These are phyloP conservation scores for Candida schatavii DNA, from an alignment of 805 yeast species.

Conservation along the genomic window DNA sequence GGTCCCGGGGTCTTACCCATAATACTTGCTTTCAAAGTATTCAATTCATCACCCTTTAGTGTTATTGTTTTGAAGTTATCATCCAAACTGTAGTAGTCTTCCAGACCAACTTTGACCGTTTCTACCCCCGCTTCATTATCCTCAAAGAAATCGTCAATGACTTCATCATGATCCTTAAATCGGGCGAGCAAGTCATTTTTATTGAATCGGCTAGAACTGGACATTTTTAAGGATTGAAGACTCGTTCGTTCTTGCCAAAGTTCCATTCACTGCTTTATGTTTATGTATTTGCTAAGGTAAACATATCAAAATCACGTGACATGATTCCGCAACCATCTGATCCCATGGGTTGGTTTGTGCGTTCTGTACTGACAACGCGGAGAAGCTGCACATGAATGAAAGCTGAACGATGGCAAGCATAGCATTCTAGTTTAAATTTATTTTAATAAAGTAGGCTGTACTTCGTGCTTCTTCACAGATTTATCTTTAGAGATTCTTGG, in stretches of 20 bases:
- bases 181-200: slow-evolving; percentile 20
- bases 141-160: slow-evolving; percentile 25
- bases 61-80: slow-evolving; percentile 27
- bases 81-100: slow-evolving; percentile 10
- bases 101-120: not conserved
- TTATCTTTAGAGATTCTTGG: too few relatives aligned
- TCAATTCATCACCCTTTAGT: slow-evolving; percentile 5
- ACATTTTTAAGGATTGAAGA: too few relatives aligned
- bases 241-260: too few relatives aligned
- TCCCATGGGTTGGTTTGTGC: too few relatives aligned
- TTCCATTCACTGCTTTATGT: not conserved
- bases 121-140: slow-evolving; percentile 16
- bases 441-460: too few relatives aligned
- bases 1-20: not conserved
- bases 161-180: slow-evolving; percentile 19
- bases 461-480: too few relatives aligned
- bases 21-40: slow-evolving; percentile 2
- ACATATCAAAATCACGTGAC: slow-evolving; percentile 7
- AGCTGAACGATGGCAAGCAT: too few relatives aligned
- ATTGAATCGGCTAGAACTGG: slow-evolving; percentile 8
- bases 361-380: too few relatives aligned
- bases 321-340: too few relatives aligned
- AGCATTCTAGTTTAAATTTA: too few relatives aligned
- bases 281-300: not conserved
- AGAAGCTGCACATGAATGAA: too few relatives aligned